Conservation (phyloP, 2,329 filamentous ascomycete genomes). For the Cryphonectria parasitica region DNA sequence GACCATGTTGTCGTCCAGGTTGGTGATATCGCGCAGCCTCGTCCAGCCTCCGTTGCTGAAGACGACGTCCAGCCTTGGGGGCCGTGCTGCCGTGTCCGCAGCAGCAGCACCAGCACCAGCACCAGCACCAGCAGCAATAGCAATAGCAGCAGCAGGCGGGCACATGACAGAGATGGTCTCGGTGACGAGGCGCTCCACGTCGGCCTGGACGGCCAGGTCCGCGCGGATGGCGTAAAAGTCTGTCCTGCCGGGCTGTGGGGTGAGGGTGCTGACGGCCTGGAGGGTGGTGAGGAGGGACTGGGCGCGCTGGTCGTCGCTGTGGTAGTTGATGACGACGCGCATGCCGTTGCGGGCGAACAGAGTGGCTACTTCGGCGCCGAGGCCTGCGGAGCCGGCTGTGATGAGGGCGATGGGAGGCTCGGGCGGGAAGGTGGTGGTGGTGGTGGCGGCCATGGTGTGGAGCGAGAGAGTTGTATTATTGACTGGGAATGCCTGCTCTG, state of each 20-base stretch:
- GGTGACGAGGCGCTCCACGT: constrained; percentile 62
- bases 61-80: constrained; percentile 65
- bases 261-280: constrained; percentile 50
- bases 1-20: constrained; percentile 56
- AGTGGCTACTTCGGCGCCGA: constrained; percentile 70
- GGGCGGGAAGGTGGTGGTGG: constrained; percentile 32
- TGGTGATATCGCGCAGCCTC: constrained; percentile 46
- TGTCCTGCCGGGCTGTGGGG: constrained; percentile 40
- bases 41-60: constrained; percentile 74
- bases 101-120: neutral
- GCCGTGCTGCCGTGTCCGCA: neutral
- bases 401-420: constrained; percentile 47
- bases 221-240: constrained; percentile 62
- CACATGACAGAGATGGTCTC: constrained; percentile 64
- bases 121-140: neutral
- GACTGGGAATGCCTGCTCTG: too few species aligned
- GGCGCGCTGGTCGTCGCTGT: constrained; percentile 63
- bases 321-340: constrained; percentile 76
- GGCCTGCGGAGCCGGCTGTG: constrained; percentile 63
- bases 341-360: constrained; percentile 71
- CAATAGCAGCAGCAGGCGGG: neutral
- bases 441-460: constrained; percentile 31
- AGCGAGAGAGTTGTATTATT: neutral
- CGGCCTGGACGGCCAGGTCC: constrained; percentile 64
- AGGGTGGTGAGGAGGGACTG: constrained; percentile 61